These are phyloP conservation scores for Posidonia oceanica DNA, from an alignment of 116 monocot genomes.

Conservation along the genomic window DNA sequence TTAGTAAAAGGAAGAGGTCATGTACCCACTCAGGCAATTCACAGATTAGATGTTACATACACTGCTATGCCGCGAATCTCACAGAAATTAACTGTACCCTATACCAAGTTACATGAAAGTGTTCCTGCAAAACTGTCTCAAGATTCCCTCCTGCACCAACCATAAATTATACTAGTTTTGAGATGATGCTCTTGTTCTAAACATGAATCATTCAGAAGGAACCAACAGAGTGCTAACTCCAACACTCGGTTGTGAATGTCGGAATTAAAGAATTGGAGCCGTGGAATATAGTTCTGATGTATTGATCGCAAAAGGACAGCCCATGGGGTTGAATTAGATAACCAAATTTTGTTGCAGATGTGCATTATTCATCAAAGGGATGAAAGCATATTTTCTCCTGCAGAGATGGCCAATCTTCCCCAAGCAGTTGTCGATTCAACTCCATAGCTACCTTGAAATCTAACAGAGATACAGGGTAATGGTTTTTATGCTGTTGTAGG, in stretches of 20 bases:
- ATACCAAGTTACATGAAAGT: neutral
- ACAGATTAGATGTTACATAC: conserved; percentile 2
- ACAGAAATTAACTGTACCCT: neutral
- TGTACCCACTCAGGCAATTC: neutral
- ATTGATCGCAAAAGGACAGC: too few species aligned
- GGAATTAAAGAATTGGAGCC: too few species aligned
- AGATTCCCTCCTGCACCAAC: neutral
- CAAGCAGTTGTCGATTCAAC: too few species aligned
- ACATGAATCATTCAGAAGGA: neutral
- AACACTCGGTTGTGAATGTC: neutral
- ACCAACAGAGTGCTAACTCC: neutral
- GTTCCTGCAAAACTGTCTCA: neutral
- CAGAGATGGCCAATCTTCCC: too few species aligned
- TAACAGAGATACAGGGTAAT: too few species aligned
- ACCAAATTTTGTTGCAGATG: too few species aligned
- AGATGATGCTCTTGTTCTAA: neutral
- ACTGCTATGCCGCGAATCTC: neutral
- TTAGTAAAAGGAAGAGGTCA: neutral
- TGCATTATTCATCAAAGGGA: too few species aligned
- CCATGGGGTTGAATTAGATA: too few species aligned
- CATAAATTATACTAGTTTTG: neutral
- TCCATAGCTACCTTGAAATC: too few species aligned
- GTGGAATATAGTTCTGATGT: too few species aligned
- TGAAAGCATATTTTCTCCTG: too few species aligned
- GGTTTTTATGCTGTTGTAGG: too few species aligned